These are phyloP conservation scores for Lentinula lateritia DNA, from an alignment of 768 basidiomycete species.

Conservation along the genomic window DNA sequence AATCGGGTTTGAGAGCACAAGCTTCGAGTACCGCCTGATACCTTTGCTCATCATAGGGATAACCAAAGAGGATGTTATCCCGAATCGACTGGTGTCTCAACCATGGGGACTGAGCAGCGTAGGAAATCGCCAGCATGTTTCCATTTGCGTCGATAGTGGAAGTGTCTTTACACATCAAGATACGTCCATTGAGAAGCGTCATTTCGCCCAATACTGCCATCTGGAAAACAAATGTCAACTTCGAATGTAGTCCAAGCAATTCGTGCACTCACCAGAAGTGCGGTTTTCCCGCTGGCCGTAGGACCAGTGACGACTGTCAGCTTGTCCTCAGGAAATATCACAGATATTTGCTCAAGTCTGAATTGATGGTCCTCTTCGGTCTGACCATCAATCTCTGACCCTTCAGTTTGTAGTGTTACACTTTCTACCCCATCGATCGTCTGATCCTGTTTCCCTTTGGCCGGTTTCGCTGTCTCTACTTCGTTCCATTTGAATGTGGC, in stretches of 20 bases:
- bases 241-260: not conserved
- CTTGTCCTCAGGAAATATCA: constrained; percentile 68
- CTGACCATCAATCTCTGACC: constrained; percentile 16
- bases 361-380: constrained; percentile 45
- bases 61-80: constrained; percentile 79
- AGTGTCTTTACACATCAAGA: constrained; percentile 64
- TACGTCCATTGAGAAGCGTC: constrained; percentile 44
- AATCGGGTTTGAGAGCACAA: constrained; percentile 77
- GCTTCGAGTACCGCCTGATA: constrained; percentile 76
- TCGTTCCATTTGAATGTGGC: constrained; percentile 63
- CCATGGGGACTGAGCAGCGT: constrained; percentile 72
- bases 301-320: constrained; percentile 73
- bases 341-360: constrained; percentile 58
- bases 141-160: constrained; percentile 56
- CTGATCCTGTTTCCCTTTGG: constrained; percentile 10
- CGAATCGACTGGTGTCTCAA: constrained; percentile 67
- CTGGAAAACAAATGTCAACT: constrained; percentile 22
- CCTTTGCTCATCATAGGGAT: constrained; percentile 63
- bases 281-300: constrained; percentile 81
- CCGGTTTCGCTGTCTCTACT: constrained; percentile 23
- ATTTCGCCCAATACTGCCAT: constrained; percentile 73
- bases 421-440: not conserved
- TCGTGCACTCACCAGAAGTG: constrained; percentile 50
- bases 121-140: constrained; percentile 58
- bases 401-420: constrained; percentile 4